phyloP scores from a whole-genome alignment of 2,329 filamentous ascomycete genomes.

The Colletotrichum cuscutae region DNA sequence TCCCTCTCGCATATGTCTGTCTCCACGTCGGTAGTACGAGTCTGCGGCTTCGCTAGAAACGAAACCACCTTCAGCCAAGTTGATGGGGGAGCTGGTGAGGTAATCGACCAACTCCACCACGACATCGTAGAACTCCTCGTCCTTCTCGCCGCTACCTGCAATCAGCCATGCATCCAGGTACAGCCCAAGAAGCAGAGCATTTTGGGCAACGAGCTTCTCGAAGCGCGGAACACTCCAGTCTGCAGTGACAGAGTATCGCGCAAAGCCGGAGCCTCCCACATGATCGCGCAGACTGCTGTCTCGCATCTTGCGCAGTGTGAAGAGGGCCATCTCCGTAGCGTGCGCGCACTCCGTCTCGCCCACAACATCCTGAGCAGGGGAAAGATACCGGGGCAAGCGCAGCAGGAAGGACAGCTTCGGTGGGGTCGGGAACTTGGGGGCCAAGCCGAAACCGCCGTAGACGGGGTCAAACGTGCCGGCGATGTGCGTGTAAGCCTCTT shows the following conservation, averaged over 20 bases:
- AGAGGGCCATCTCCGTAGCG: constrained; percentile 81
- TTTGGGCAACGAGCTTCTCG: constrained; percentile 96
- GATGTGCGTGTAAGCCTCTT: constrained; percentile 88
- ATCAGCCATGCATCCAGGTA: constrained; percentile 89
- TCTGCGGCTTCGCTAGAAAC: constrained; percentile 92
- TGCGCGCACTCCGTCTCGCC: constrained; percentile 80
- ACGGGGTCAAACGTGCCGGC: constrained; percentile 80
- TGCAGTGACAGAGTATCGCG: constrained; percentile 86
- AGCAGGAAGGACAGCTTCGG: constrained; percentile 86
- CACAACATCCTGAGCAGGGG: constrained; percentile 85
- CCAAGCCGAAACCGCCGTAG: constrained; percentile 82
- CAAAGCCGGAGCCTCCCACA: constrained; percentile 63
- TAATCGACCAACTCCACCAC: constrained; percentile 90
- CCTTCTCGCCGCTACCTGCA: constrained; percentile 53
- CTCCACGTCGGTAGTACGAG: constrained; percentile 78
- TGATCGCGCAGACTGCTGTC: constrained; percentile 67
- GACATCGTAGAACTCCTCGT: constrained; percentile 79
- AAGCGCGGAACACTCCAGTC: constrained; percentile 97
- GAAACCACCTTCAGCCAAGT: constrained; percentile 77
- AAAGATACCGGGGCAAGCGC: constrained; percentile 76
- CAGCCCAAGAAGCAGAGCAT: constrained; percentile 83
- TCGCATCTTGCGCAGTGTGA: constrained; percentile 80
- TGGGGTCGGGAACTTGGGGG: constrained; percentile 91
- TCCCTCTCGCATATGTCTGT: constrained; percentile 86
- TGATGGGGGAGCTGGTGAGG: constrained; percentile 77